Conservation (phyloP, 1,284 basidiomycete species). For the Irpex sp. region DNA sequence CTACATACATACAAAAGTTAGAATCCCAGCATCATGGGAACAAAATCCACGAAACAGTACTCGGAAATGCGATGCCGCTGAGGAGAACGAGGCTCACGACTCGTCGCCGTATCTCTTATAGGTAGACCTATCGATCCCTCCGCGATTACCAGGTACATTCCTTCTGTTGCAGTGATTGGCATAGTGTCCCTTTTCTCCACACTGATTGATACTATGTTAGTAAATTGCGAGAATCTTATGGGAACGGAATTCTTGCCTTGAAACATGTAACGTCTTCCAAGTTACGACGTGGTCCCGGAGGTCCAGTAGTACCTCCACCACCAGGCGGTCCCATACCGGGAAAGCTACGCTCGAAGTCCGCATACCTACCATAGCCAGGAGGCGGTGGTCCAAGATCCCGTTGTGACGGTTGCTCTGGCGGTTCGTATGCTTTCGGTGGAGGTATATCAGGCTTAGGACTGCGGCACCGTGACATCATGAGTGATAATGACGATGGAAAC, state of each 20-base stretch:
- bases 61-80: not conserved
- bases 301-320: constrained; percentile 24
- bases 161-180: constrained; percentile 91
- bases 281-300: constrained; percentile 59
- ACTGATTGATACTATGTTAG: constrained; percentile 41
- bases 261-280: constrained; percentile 88
- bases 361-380: constrained; percentile 84
- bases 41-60: not conserved
- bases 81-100: not conserved
- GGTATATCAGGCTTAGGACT: constrained; percentile 78
- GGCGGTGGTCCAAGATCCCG: constrained; percentile 88
- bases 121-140: constrained; percentile 52
- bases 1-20: not conserved
- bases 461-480: constrained; percentile 19
- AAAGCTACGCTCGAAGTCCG: constrained; percentile 68
- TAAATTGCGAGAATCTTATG: not conserved
- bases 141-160: constrained; percentile 78
- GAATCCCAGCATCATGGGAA: not conserved
- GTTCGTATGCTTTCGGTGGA: constrained; percentile 72
- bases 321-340: constrained; percentile 30
- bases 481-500: constrained; percentile 5
- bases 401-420: constrained; percentile 71
- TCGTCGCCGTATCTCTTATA: constrained; percentile 32
- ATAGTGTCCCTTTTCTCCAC: constrained; percentile 89
- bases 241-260: constrained; percentile 53